These are phyloP conservation scores for Pontederia crassipes DNA, from an alignment of 176 grass and related monocot species.

Conservation along the genomic window DNA sequence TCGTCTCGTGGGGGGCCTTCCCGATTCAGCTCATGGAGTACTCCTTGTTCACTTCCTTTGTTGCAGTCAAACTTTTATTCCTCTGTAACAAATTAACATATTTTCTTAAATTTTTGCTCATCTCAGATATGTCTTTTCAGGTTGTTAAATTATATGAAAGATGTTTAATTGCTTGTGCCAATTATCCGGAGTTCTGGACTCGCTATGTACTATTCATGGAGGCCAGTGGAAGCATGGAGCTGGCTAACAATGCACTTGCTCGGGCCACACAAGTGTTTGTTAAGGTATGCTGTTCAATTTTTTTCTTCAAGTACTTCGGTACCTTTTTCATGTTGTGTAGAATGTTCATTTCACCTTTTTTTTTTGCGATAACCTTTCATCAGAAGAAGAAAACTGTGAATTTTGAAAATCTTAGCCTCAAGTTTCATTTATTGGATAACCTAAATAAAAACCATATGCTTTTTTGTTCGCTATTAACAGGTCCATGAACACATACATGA, in stretches of 20 bases:
- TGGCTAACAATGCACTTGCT: constrained; percentile 91
- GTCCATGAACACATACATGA: too few relatives aligned
- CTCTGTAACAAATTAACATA: constrained; percentile 16
- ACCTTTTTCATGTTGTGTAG: background rate
- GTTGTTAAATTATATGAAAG: constrained; percentile 98
- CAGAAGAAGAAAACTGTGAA: too few relatives aligned
- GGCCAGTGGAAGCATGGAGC: constrained; percentile 69
- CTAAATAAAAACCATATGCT: too few relatives aligned
- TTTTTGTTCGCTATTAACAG: too few relatives aligned
- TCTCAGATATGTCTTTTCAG: constrained; percentile 64
- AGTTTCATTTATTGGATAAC: too few relatives aligned
- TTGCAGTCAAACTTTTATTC: constrained; percentile 37
- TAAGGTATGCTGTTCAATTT: constrained; percentile 40
- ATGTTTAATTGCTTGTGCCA: constrained; percentile 93
- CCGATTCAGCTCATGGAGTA: constrained; percentile 97
- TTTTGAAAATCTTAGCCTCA: too few relatives aligned
- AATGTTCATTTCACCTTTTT: too few relatives aligned
- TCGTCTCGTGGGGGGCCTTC: constrained; percentile 88
- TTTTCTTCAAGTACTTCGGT: background rate
- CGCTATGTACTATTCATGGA: constrained; percentile 97
- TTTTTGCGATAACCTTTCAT: too few relatives aligned
- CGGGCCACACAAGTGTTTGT: constrained; percentile 97
- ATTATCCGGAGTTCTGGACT: constrained; percentile 94
- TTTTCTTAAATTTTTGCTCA: constrained; percentile 5
- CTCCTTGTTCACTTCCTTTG: constrained; percentile 69